These are phyloP conservation scores for Sindora glabra DNA, from an alignment of 306 rosid genomes.

Conservation along the genomic window DNA sequence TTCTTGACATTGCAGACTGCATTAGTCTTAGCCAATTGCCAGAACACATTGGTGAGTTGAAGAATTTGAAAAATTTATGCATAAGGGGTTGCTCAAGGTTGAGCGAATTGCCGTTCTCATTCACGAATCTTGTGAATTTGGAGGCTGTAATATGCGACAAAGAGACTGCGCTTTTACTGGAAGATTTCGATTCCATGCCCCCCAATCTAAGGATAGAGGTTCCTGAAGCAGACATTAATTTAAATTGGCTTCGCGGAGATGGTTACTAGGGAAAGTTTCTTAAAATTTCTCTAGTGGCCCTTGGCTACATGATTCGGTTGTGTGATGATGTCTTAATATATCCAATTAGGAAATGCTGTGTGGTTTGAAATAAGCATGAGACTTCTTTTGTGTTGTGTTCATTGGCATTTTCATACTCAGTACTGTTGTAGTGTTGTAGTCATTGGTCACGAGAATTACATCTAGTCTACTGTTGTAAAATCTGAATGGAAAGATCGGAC, in stretches of 20 bases:
- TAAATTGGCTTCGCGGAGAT: constrained; percentile 20
- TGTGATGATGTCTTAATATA: too few relatives aligned
- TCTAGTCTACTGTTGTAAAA: too few relatives aligned
- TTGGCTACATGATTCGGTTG: too few relatives aligned
- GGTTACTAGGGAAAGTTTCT: too few relatives aligned
- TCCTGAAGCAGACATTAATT: constrained; percentile 5
- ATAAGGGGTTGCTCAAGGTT: constrained; percentile 18
- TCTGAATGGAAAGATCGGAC: too few relatives aligned
- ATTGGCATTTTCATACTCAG: too few relatives aligned
- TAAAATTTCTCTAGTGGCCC: too few relatives aligned
- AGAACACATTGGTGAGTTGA: constrained; percentile 17
- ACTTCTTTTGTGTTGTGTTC: too few relatives aligned
- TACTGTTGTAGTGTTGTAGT: constrained; percentile 1
- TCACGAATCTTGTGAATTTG: neutral
- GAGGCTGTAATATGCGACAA: constrained; percentile 19
- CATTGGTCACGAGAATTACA: too few relatives aligned
- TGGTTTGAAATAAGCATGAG: too few relatives aligned
- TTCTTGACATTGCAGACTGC: constrained; percentile 24
- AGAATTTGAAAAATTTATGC: constrained; percentile 8
- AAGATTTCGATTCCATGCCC: neutral
- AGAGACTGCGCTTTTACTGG: constrained; percentile 23
- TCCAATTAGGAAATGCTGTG: too few relatives aligned
- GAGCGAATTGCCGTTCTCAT: constrained; percentile 11
- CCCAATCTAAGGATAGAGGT: constrained; percentile 6
- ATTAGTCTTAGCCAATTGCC: constrained; percentile 19